Evolutionary conservation across 768 basidiomycete genomes (phyloP).

Genomic region (Chiua virens): DNA sequence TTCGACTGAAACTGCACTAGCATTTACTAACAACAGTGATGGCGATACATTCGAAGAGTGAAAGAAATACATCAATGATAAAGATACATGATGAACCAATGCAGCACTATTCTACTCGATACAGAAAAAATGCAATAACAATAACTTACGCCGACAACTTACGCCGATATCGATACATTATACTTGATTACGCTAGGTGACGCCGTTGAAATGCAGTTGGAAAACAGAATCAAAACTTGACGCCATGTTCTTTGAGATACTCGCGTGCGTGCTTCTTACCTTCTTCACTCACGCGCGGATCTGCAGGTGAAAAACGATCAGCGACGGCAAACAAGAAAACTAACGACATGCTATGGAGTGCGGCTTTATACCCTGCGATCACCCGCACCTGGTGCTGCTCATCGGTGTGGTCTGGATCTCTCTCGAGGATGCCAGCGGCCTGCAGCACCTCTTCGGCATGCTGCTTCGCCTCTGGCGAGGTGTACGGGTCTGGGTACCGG

Average conservation of each 20-base stretch:
- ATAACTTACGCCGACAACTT: no score
- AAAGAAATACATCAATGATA: no score
- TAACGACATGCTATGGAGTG: constrained; percentile 43
- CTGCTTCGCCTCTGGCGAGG: constrained; percentile 49
- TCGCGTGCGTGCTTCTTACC: constrained; percentile 50
- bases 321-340: neutral
- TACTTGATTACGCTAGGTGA: no score
- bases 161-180: no score
- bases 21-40: no score
- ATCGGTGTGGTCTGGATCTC: constrained; percentile 28
- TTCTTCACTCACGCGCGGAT: constrained; percentile 45
- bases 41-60: no score
- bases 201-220: no score
- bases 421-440: constrained; percentile 41
- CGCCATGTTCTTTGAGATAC: constrained; percentile 34
- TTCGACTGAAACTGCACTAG: no score
- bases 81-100: constrained; percentile 1
- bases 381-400: constrained; percentile 48
- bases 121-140: neutral
- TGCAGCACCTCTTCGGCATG: constrained; percentile 55
- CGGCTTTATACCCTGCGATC: constrained; percentile 57
- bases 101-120: neutral
- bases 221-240: constrained; percentile 6
- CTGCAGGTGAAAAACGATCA: constrained; percentile 24
- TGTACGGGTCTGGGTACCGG: constrained; percentile 37